These are phyloP conservation scores for Epichloe baconii DNA, from an alignment of 2,329 filamentous ascomycete species.

Conservation along the genomic window DNA sequence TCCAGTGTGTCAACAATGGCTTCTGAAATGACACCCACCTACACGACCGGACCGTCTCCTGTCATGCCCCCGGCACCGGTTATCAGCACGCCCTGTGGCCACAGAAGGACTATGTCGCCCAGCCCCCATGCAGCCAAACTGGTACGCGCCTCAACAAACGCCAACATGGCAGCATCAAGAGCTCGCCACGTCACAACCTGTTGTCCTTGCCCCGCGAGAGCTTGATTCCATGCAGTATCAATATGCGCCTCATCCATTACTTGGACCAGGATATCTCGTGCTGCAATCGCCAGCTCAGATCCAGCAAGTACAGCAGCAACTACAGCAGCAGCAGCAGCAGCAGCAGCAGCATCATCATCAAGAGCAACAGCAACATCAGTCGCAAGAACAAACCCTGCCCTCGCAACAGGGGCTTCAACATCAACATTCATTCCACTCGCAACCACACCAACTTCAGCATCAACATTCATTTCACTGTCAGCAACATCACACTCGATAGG, in stretches of 20 bases:
- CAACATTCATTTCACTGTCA: conserved; percentile 1
- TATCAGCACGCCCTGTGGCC: conserved; percentile 1
- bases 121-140: not conserved
- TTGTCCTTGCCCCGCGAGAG: conserved; percentile 1
- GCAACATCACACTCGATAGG: conserved; percentile 5
- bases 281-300: conserved; percentile 3
- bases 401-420: not conserved
- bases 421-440: not conserved
- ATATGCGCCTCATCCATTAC: conserved; percentile 5
- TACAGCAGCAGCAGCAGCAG: conserved; percentile 3
- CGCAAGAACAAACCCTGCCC: not conserved
- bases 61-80: conserved; percentile 2
- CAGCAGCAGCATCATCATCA: not conserved
- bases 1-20: not conserved
- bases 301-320: conserved; percentile 2
- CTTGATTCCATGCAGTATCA: conserved; percentile 5
- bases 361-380: not conserved
- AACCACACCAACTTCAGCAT: not conserved
- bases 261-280: conserved; percentile 7
- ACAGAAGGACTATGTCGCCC: not conserved
- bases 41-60: conserved; percentile 1
- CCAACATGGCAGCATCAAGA: conserved; percentile 3
- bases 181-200: not conserved
- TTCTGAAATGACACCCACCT: conserved; percentile 2
- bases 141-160: not conserved